phyloP scores from a whole-genome alignment of 2,329 filamentous ascomycete genomes.

The Nemania abortiva region DNA sequence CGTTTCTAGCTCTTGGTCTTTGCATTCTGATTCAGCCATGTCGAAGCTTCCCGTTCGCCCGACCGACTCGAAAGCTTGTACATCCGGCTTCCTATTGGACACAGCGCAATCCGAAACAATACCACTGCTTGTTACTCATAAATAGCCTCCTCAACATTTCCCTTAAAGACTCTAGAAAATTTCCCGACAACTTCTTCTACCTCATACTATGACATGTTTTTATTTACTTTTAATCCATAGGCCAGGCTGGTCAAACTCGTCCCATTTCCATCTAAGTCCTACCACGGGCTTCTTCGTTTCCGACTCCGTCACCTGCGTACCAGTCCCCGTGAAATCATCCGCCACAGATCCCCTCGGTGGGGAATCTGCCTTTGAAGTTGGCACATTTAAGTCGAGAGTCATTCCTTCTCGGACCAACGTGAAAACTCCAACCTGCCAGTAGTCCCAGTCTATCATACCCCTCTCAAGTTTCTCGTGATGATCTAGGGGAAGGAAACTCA shows the following conservation, averaged over 20 bases:
- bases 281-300: constrained; percentile 2
- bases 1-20: too few species aligned
- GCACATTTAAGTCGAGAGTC: background rate
- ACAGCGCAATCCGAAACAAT: too few species aligned
- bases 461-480: background rate
- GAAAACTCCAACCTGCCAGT: background rate
- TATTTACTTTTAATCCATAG: background rate
- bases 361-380: background rate
- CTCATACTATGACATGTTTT: background rate
- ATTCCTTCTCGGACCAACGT: background rate
- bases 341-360: background rate
- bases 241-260: constrained; percentile 3
- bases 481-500: background rate
- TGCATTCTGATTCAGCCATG: too few species aligned
- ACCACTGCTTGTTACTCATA: too few species aligned
- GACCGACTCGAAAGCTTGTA: too few species aligned
- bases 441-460: background rate
- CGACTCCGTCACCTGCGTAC: background rate
- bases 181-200: background rate
- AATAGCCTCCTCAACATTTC: too few species aligned
- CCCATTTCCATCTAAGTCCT: constrained; percentile 6
- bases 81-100: too few species aligned
- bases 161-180: background rate
- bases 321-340: background rate
- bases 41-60: too few species aligned